Conservation (phyloP, 768 basidiomycete species). For the Tulasnella sp. region DNA sequence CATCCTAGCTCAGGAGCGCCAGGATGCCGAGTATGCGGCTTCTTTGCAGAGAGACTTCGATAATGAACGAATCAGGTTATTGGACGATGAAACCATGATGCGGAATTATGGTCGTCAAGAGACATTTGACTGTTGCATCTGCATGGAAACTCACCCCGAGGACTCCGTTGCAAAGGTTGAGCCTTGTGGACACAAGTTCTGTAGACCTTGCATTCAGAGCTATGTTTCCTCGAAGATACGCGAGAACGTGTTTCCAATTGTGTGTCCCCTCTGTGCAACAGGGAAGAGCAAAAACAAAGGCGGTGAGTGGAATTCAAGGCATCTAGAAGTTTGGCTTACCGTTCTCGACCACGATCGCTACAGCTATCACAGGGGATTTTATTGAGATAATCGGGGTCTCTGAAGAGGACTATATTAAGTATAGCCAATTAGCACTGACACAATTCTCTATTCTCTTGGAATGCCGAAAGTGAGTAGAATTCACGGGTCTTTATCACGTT, state of each 20-base stretch:
- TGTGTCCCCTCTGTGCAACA: constrained; percentile 46
- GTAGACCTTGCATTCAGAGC: constrained; percentile 37
- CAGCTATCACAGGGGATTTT: constrained; percentile 32
- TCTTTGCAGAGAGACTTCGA: too few species aligned
- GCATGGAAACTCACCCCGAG: constrained; percentile 37
- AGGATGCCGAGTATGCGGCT: too few species aligned
- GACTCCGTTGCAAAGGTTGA: constrained; percentile 33
- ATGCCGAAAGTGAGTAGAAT: constrained; percentile 36
- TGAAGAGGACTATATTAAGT: constrained; percentile 30
- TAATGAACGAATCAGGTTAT: too few species aligned
- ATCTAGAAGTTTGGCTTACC: neutral
- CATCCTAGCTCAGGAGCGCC: too few species aligned
- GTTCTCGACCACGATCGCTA: neutral
- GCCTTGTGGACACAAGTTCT: constrained; percentile 40
- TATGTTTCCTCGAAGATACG: constrained; percentile 36
- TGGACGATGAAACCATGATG: too few species aligned
- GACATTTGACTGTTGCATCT: constrained; percentile 42
- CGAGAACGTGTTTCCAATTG: constrained; percentile 44
- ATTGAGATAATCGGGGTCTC: constrained; percentile 36
- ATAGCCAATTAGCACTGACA: constrained; percentile 37
- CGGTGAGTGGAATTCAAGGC: too few species aligned
- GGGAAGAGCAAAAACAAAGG: too few species aligned
- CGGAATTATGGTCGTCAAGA: too few species aligned
- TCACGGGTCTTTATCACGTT: neutral
- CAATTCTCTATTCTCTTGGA: constrained; percentile 33